A percentile compares a stretch with the other conserved stretches of the same genome.
phyloP scores from a whole-genome alignment of 179 eudicot genomes.

The Beta macrorhiza region DNA sequence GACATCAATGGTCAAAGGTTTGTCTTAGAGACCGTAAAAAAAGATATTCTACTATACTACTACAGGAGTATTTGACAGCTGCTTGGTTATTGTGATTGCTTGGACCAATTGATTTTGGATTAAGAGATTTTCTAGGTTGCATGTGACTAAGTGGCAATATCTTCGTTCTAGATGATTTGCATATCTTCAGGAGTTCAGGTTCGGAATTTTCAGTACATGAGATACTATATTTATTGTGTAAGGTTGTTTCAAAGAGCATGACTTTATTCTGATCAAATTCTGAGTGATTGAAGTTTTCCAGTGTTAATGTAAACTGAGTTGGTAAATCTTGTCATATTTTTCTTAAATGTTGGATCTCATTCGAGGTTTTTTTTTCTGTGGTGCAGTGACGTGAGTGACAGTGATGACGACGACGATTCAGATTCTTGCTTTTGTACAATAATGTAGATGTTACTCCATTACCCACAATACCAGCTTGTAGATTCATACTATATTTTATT shows the following conservation, averaged over 20 bases:
- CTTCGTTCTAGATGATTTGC: neutral
- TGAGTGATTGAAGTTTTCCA: neutral
- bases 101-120: neutral
- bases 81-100: neutral
- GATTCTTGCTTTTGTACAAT: constrained; percentile 63
- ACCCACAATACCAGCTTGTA: constrained; percentile 15
- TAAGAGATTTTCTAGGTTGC: neutral
- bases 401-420: constrained; percentile 60
- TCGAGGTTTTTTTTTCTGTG: constrained; percentile 1
- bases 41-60: too few species aligned
- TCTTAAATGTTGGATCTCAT: constrained; percentile 3
- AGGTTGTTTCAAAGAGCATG: neutral
- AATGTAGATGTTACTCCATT: constrained; percentile 44
- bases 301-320: neutral
- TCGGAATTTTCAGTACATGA: neutral
- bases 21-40: too few species aligned
- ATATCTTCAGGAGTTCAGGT: neutral
- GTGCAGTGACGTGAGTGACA: constrained; percentile 73
- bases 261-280: neutral
- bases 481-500: constrained; percentile 15
- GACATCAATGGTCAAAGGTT: too few species aligned
- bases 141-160: neutral
- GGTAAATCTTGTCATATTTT: neutral
- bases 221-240: neutral
- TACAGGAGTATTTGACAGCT: neutral